A percentile compares a stretch with the other conserved stretches of the same genome.
Evolutionary conservation across 2,329 filamentous ascomycete species (phyloP).

Genomic region (Aspergillus versicolor): DNA sequence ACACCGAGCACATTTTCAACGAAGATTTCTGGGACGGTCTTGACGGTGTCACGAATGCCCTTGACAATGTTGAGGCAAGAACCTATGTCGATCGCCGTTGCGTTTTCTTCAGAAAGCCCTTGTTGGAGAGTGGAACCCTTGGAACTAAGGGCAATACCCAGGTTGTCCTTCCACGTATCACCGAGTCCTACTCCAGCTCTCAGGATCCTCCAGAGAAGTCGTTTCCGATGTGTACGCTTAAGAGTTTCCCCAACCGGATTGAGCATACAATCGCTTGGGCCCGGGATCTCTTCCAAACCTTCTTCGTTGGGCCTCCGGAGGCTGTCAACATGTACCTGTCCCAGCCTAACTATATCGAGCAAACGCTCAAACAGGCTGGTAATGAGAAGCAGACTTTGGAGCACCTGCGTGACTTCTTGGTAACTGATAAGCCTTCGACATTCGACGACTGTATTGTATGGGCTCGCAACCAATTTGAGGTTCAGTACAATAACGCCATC

Average conservation of each 20-base stretch:
- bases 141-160: conserved; percentile 99
- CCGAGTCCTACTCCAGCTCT: conserved; percentile 95
- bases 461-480: conserved; percentile 91
- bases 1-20: conserved; percentile 93
- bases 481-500: conserved; percentile 95
- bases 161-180: conserved; percentile 84
- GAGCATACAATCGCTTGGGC: conserved; percentile 99
- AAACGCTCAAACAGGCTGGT: conserved; percentile 84
- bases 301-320: conserved; percentile 90
- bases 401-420: conserved; percentile 83
- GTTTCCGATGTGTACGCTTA: conserved; percentile 97
- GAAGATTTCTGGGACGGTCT: conserved; percentile 86
- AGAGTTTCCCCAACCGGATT: conserved; percentile 97
- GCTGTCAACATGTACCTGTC: conserved; percentile 92
- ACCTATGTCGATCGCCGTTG: conserved; percentile 96
- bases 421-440: conserved; percentile 83
- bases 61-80: conserved; percentile 96
- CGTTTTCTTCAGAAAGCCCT: conserved; percentile 96
- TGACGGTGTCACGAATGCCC: conserved; percentile 91
- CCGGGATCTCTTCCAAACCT: conserved; percentile 90
- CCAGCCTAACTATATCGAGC: conserved; percentile 85
- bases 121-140: conserved; percentile 95
- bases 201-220: conserved; percentile 98
- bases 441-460: conserved; percentile 97
- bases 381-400: conserved; percentile 94